Evolutionary conservation across 371 early-diverging fungal genomes (phyloP).

Genomic region (Mortierella polycephala): DNA sequence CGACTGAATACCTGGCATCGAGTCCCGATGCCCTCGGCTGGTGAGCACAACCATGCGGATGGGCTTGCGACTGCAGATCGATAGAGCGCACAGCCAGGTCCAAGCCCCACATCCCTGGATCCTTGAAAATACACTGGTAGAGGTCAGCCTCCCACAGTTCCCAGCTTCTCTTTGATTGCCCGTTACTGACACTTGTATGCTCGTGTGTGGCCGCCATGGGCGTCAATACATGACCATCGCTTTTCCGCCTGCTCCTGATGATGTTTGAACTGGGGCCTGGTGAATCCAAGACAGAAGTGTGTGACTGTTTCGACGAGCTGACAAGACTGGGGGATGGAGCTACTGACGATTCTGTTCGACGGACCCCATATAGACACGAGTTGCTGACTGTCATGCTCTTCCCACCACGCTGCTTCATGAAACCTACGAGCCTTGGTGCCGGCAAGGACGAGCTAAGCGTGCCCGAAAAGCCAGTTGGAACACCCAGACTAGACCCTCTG

Average conservation of each 20-base stretch:
- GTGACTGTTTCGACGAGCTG: conserved; percentile 15
- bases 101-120: conserved; percentile 43
- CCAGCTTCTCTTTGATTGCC: conserved; percentile 41
- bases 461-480: not conserved
- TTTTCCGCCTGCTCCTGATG: conserved; percentile 23
- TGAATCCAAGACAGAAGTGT: conserved; percentile 26
- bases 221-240: conserved; percentile 15
- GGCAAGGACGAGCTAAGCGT: conserved; percentile 42
- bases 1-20: not conserved
- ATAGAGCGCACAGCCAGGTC: conserved; percentile 37
- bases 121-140: conserved; percentile 51
- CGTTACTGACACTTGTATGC: not conserved
- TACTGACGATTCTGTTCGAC: conserved; percentile 28
- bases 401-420: conserved; percentile 49
- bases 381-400: conserved; percentile 44
- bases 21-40: not conserved
- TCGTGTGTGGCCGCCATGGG: not conserved
- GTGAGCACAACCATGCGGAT: not conserved
- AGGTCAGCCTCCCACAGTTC: conserved; percentile 54
- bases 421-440: conserved; percentile 49
- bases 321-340: not conserved
- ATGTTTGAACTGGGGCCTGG: not conserved
- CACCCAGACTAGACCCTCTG: not conserved
- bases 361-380: conserved; percentile 43
- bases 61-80: conserved; percentile 23